Percentiles rank a stretch among this genome's conserved stretches.
These are phyloP conservation scores for Diplodia scrobiculata DNA, from an alignment of 2,329 filamentous ascomycete species.

Conservation along the genomic window DNA sequence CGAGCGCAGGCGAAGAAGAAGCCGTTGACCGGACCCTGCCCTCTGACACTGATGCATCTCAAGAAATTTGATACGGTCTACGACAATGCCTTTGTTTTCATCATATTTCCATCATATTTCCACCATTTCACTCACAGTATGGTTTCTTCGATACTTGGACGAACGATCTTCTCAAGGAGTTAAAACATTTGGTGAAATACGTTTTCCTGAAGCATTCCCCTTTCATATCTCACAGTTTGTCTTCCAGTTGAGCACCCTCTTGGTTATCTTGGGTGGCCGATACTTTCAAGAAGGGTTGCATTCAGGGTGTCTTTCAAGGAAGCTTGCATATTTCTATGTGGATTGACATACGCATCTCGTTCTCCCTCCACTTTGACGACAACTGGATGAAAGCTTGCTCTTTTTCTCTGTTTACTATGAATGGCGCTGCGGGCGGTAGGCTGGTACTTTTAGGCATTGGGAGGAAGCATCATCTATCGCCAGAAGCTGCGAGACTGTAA, in stretches of 20 bases:
- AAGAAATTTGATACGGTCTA: background rate
- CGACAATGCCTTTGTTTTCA: background rate
- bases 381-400: background rate
- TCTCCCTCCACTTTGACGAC: background rate
- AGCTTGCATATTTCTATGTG: background rate
- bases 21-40: background rate
- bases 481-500: background rate
- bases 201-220: background rate
- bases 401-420: background rate
- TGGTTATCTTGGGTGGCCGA: background rate
- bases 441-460: background rate
- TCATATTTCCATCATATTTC: background rate
- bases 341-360: background rate
- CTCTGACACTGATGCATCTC: background rate
- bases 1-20: constrained; percentile 18
- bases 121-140: background rate
- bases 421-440: background rate
- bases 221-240: background rate
- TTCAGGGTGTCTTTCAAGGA: background rate
- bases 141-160: background rate
- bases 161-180: background rate
- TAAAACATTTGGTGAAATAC: background rate
- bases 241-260: background rate
- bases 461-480: background rate
- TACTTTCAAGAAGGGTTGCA: background rate